phyloP scores from a whole-genome alignment of 129 eudicot species.

The Pseudognaphalium luteoalbum region DNA sequence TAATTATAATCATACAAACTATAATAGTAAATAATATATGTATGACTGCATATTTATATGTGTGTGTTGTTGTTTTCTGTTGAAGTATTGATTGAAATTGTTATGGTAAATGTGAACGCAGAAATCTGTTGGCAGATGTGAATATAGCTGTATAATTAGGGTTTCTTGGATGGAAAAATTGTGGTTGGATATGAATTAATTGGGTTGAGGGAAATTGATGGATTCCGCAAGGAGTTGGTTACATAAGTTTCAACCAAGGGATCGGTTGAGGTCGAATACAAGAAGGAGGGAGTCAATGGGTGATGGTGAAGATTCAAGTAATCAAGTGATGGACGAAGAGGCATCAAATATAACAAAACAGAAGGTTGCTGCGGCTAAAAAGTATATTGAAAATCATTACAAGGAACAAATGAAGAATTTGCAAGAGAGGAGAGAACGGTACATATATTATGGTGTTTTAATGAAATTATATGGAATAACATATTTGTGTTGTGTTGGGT shows the following conservation, averaged over 20 bases:
- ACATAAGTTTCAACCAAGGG: constrained; percentile 47
- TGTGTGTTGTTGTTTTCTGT: neutral
- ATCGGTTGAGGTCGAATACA: constrained; percentile 34
- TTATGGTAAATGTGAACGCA: constrained; percentile 16
- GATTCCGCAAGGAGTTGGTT: constrained; percentile 52
- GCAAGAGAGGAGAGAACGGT: constrained; percentile 93
- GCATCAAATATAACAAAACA: constrained; percentile 79
- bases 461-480: neutral
- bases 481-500: neutral
- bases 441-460: constrained; percentile 19
- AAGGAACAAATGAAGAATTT: constrained; percentile 93
- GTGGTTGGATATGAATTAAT: constrained; percentile 18
- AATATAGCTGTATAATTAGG: constrained; percentile 5
- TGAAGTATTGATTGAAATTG: neutral
- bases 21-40: no score
- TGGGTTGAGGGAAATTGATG: constrained; percentile 35
- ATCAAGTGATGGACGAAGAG: constrained; percentile 55
- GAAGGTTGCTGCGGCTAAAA: constrained; percentile 86
- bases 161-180: constrained; percentile 17
- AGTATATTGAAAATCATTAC: constrained; percentile 93
- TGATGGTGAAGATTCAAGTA: constrained; percentile 32
- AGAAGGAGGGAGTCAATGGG: constrained; percentile 42
- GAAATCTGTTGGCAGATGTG: constrained; percentile 21
- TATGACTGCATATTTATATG: neutral
- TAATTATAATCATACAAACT: no score